Conservation (phyloP, 148 eudicot genomes). For the Amaranthus cruentus region DNA sequence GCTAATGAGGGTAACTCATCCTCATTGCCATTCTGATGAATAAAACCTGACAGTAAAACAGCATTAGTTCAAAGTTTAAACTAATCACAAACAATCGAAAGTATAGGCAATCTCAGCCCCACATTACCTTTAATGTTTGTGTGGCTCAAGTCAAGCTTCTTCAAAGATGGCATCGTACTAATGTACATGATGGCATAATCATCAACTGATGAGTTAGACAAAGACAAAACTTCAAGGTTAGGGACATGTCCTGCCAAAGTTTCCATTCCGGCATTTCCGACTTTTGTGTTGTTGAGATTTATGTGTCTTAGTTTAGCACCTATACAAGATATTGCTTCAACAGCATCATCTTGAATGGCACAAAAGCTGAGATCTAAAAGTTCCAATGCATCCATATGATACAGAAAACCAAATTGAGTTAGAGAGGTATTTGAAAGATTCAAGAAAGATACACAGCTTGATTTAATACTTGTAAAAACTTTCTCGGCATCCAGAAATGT, state of each 20-base stretch:
- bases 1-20: slow-evolving; percentile 46
- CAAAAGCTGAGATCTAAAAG: slow-evolving; percentile 68
- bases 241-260: slow-evolving; percentile 75
- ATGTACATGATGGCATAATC: slow-evolving; percentile 60
- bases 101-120: background rate
- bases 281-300: slow-evolving; percentile 63
- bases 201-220: slow-evolving; percentile 50
- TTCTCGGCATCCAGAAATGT: slow-evolving; percentile 33
- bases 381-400: slow-evolving; percentile 44
- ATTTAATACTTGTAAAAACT: slow-evolving; percentile 41
- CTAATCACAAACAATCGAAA: background rate
- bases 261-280: slow-evolving; percentile 63
- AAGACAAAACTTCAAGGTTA: slow-evolving; percentile 50
- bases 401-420: slow-evolving; percentile 42
- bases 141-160: slow-evolving; percentile 58
- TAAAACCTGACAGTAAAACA: slow-evolving; percentile 40
- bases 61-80: background rate
- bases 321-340: slow-evolving; percentile 42
- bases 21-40: slow-evolving; percentile 29
- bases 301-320: slow-evolving; percentile 56
- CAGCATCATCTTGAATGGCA: slow-evolving; percentile 42
- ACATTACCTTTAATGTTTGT: slow-evolving; percentile 62
- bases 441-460: slow-evolving; percentile 44
- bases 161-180: slow-evolving; percentile 65
- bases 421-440: slow-evolving; percentile 61